Conservation (phyloP, 441 rosid species). For the Euphorbia celastroides region DNA sequence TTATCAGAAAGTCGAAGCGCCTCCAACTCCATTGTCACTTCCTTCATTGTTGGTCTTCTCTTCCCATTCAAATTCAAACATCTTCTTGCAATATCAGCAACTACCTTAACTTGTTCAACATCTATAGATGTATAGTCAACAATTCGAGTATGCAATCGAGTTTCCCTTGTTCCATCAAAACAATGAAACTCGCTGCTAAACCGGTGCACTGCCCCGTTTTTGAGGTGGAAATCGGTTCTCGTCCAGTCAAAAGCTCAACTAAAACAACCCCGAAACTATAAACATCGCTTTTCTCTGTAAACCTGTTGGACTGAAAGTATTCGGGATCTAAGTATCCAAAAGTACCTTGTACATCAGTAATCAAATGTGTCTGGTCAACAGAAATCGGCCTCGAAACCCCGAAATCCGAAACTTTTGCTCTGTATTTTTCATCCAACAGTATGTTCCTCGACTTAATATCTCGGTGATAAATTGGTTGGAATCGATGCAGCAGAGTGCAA, state of each 20-base stretch:
- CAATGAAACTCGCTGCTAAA: constrained; percentile 15
- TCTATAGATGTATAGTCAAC: neutral
- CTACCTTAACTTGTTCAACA: constrained; percentile 1
- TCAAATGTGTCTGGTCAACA: constrained; percentile 26
- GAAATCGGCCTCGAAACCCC: constrained; percentile 33
- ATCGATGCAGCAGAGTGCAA: constrained; percentile 26
- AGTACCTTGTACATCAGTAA: constrained; percentile 33
- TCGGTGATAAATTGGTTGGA: constrained; percentile 34
- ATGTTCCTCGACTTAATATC: constrained; percentile 41
- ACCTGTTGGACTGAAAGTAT: constrained; percentile 22
- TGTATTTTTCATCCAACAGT: constrained; percentile 30
- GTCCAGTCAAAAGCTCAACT: constrained; percentile 28
- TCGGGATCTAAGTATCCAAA: constrained; percentile 45
- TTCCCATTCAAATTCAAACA: constrained; percentile 16
- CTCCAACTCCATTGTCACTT: constrained; percentile 18
- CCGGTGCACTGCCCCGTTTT: constrained; percentile 3
- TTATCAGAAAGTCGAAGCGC: neutral
- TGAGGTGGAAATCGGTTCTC: constrained; percentile 3
- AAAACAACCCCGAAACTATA: constrained; percentile 41
- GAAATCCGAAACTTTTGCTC: constrained; percentile 38
- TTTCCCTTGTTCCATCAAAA: constrained; percentile 10
- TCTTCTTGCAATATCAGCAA: constrained; percentile 12
- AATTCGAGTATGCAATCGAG: constrained; percentile 1
- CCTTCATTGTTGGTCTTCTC: constrained; percentile 19
- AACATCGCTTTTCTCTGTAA: constrained; percentile 39